Conservation (phyloP, 371 early-diverging fungal species). For the Lichtheimia ramosa region DNA sequence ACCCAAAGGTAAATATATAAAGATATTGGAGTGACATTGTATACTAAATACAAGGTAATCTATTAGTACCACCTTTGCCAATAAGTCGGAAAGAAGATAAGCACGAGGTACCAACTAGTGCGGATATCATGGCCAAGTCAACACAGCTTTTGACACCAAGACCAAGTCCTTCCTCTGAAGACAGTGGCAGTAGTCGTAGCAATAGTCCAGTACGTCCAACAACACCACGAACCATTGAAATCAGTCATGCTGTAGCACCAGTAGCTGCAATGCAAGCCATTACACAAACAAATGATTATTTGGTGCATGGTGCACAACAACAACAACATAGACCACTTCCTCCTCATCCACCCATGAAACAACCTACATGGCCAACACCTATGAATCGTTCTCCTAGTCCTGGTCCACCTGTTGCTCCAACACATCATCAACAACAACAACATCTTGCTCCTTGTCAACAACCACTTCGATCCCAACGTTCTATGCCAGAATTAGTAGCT, state of each 20-base stretch:
- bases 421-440: conserved; percentile 4
- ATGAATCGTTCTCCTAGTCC: conserved; percentile 2
- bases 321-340: conserved; percentile 2
- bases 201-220: conserved; percentile 11
- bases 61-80: not conserved
- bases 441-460: not conserved
- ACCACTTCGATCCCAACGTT: conserved; percentile 3
- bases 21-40: not conserved
- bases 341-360: conserved; percentile 2
- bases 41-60: not conserved
- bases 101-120: not conserved
- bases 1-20: not conserved
- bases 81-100: not conserved
- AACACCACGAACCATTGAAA: conserved; percentile 18
- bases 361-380: not conserved
- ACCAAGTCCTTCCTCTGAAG: not conserved
- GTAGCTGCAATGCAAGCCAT: conserved; percentile 20
- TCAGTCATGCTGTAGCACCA: conserved; percentile 17
- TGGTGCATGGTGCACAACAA: conserved; percentile 5
- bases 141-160: not conserved
- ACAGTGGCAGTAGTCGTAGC: not conserved
- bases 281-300: conserved; percentile 4
- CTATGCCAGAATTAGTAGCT: conserved; percentile 6
- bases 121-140: too few species aligned
- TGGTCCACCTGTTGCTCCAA: not conserved